Conservation (phyloP, 192 early-diverging fungal genomes). For the Backusella westeae region DNA sequence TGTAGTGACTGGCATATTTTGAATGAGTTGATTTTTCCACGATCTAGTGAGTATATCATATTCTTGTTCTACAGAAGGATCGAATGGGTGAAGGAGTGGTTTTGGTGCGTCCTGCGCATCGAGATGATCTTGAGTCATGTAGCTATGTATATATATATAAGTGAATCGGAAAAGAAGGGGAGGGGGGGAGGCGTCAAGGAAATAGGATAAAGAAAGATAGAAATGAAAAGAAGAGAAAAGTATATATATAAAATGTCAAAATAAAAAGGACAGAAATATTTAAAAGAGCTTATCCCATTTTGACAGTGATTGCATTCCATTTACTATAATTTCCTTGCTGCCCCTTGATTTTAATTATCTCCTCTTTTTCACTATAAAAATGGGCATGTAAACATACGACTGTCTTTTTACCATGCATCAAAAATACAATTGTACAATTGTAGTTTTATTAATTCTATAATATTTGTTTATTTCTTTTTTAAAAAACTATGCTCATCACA, state of each 20-base stretch:
- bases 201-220: not conserved
- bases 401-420: not conserved
- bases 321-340: not conserved
- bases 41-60: conserved; percentile 13
- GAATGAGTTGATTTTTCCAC: conserved; percentile 17
- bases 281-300: conserved; percentile 7
- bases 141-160: not conserved
- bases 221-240: not conserved
- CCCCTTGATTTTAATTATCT: conserved; percentile 10
- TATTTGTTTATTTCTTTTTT: not conserved
- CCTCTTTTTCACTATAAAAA: not conserved
- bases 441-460: not conserved
- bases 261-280: not conserved
- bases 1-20: not conserved
- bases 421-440: not conserved
- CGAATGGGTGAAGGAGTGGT: conserved; percentile 6
- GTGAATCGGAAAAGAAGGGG: not conserved
- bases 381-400: not conserved
- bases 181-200: not conserved
- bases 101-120: conserved; percentile 8
- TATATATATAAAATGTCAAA: not conserved
- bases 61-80: conserved; percentile 21
- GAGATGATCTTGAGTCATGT: not conserved
- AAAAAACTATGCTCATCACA: not conserved
- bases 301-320: conserved; percentile 16